Percentiles rank a stretch among this genome's conserved stretches.
phyloP scores from a whole-genome alignment of 305 asterid species.

The Fraxinus nigra region DNA sequence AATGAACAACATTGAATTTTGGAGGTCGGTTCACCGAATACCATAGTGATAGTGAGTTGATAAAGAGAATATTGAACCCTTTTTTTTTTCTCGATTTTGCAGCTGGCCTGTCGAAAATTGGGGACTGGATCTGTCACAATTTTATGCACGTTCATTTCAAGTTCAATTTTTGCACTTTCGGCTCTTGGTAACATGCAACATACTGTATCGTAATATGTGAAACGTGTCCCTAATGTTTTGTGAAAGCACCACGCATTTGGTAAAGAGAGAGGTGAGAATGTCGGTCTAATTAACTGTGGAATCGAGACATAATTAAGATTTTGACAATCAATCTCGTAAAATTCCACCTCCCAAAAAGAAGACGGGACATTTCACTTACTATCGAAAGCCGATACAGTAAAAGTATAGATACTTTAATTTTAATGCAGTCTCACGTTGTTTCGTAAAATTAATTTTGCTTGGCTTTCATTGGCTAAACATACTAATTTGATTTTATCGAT shows the following conservation, averaged over 20 bases:
- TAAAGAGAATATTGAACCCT: not conserved
- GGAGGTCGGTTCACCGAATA: not conserved
- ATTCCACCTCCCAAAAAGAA: not conserved
- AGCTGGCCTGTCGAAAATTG: not conserved
- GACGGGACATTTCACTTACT: not conserved
- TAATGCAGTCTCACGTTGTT: too few relatives aligned
- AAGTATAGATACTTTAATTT: too few relatives aligned
- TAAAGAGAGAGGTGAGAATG: not conserved
- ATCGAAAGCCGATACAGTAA: too few relatives aligned
- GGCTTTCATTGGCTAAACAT: not conserved
- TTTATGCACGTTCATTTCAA: not conserved
- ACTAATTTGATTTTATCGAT: not conserved
- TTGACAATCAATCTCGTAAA: not conserved
- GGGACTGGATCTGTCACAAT: not conserved
- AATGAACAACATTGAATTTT: not conserved
- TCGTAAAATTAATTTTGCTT: too few relatives aligned
- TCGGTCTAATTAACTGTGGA: not conserved
- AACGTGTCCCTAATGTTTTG: not conserved
- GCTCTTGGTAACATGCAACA: not conserved
- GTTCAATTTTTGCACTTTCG: not conserved
- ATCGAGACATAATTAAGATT: not conserved
- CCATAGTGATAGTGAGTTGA: not conserved
- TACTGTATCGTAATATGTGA: not conserved
- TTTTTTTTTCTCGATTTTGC: not conserved
- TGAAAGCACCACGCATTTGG: not conserved